phyloP scores from a whole-genome alignment of 2,329 filamentous ascomycete species.

The Sporothrix schenckii region DNA sequence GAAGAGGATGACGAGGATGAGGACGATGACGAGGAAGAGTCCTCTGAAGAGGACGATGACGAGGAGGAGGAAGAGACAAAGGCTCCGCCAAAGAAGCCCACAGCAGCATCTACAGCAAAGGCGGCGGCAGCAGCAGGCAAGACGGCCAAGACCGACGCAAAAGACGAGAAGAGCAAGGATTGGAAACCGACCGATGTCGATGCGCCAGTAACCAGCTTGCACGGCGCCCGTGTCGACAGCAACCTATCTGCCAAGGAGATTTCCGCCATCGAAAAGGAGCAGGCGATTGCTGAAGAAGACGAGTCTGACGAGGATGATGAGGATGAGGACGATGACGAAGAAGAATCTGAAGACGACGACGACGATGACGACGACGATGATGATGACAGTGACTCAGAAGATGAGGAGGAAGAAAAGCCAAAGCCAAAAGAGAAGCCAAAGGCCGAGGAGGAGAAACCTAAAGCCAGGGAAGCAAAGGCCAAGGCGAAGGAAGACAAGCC shows the following conservation, averaged over 20 bases:
- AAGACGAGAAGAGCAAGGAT: slow-evolving; percentile 33
- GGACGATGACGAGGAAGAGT: not conserved
- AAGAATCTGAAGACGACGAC: slow-evolving; percentile 38
- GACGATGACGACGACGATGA: slow-evolving; percentile 38
- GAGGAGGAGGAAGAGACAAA: slow-evolving; percentile 28
- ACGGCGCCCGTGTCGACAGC: slow-evolving; percentile 43
- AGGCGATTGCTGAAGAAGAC: slow-evolving; percentile 48
- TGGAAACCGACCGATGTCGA: slow-evolving; percentile 48
- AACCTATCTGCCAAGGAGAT: slow-evolving; percentile 47
- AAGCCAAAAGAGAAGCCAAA: slow-evolving; percentile 27
- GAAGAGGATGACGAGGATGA: slow-evolving; percentile 16
- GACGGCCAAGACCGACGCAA: slow-evolving; percentile 22
- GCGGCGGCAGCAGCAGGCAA: not conserved
- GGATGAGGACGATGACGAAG: slow-evolving; percentile 42
- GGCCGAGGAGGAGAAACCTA: slow-evolving; percentile 40
- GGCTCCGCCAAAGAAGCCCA: slow-evolving; percentile 15
- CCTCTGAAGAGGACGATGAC: slow-evolving; percentile 36
- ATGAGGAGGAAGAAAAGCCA: slow-evolving; percentile 39
- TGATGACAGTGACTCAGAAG: slow-evolving; percentile 37
- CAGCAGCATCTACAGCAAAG: slow-evolving; percentile 22
- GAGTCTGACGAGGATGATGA: slow-evolving; percentile 44
- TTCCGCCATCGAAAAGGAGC: slow-evolving; percentile 46
- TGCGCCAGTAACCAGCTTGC: slow-evolving; percentile 41
- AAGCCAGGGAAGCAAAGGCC: slow-evolving; percentile 40
- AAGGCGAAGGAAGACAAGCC: slow-evolving; percentile 39